These are phyloP conservation scores for Linnemannia hyalina DNA, from an alignment of 192 early-diverging fungal species.

Conservation along the genomic window DNA sequence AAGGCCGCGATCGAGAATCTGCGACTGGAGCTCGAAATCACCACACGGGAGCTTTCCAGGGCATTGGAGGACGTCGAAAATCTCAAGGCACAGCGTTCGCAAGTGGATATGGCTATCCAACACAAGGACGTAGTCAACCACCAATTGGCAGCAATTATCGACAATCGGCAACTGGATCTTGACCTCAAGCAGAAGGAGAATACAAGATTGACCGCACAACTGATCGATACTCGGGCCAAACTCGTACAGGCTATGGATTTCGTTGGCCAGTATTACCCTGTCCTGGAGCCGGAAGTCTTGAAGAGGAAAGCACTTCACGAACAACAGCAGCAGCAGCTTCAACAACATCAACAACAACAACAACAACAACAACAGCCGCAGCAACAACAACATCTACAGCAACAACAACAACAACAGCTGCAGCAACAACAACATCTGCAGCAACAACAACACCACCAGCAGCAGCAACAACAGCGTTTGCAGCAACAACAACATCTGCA, in stretches of 20 bases:
- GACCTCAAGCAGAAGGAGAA: not conserved
- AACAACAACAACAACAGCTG: not conserved
- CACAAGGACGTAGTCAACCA: not conserved
- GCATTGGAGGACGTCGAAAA: not conserved
- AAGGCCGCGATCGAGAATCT: not conserved
- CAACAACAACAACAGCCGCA: not conserved
- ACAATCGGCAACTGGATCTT: not conserved
- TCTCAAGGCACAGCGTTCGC: not conserved
- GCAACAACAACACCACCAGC: no score
- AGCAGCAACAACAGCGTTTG: no score
- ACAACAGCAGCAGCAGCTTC: conserved; percentile 13
- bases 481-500: no score
- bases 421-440: not conserved
- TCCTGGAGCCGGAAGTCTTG: not conserved
- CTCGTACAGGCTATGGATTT: not conserved
- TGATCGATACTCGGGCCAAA: not conserved
- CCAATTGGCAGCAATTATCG: not conserved
- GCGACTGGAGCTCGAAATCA: not conserved
- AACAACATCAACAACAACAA: not conserved
- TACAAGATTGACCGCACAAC: not conserved
- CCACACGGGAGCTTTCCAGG: not conserved
- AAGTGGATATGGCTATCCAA: not conserved
- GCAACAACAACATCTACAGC: not conserved
- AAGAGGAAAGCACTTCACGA: not conserved
- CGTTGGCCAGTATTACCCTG: not conserved